Conservation (phyloP, 2,329 filamentous ascomycete genomes). For the Botryotinia calthae region DNA sequence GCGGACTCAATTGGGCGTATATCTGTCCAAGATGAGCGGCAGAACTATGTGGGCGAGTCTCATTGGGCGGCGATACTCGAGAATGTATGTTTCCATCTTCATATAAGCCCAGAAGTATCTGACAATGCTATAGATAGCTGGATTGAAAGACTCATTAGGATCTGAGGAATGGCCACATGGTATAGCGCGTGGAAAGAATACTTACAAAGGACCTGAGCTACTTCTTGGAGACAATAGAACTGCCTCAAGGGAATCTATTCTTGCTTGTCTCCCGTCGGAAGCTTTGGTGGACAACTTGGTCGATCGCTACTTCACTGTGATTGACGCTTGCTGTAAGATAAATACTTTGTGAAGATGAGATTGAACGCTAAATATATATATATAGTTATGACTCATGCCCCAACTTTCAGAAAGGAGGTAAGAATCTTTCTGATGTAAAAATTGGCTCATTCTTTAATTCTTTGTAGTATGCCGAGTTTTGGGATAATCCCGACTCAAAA, state of each 20-base stretch:
- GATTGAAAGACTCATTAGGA: constrained; percentile 56
- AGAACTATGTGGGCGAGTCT: constrained; percentile 11
- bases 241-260: constrained; percentile 46
- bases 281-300: constrained; percentile 49
- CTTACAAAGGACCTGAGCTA: constrained; percentile 26
- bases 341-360: not conserved
- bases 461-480: constrained; percentile 36
- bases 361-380: not conserved
- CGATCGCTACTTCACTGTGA: constrained; percentile 50
- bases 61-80: constrained; percentile 20
- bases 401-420: constrained; percentile 49
- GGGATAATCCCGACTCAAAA: constrained; percentile 32
- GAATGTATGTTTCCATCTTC: constrained; percentile 3
- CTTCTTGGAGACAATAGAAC: constrained; percentile 27
- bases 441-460: constrained; percentile 12
- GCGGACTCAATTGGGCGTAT: constrained; percentile 30
- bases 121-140: constrained; percentile 54
- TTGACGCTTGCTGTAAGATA: constrained; percentile 51
- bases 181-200: not conserved
- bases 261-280: constrained; percentile 48
- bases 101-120: not conserved
- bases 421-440: not conserved
- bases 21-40: constrained; percentile 36
- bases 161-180: constrained; percentile 10
- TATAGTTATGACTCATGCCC: constrained; percentile 45